phyloP scores from a whole-genome alignment of 768 basidiomycete genomes.

The Pleurotus citrinopileatus region DNA sequence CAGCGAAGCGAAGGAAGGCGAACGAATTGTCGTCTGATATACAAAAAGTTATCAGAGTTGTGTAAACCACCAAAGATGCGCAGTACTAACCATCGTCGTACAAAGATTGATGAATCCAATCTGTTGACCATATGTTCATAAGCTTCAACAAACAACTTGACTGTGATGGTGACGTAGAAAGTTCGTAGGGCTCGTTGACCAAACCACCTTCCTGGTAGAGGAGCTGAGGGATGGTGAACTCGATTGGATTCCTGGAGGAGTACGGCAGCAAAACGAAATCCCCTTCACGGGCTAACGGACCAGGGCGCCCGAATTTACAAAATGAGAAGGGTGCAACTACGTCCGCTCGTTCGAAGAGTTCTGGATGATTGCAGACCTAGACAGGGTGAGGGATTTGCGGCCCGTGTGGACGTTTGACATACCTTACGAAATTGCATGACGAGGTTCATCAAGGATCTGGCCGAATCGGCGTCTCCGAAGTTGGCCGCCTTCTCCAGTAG shows the following conservation, averaged over 20 bases:
- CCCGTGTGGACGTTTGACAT: constrained; percentile 7
- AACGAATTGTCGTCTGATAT: constrained; percentile 52
- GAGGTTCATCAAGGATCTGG: constrained; percentile 95
- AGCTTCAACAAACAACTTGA: constrained; percentile 59
- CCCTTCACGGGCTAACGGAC: constrained; percentile 83
- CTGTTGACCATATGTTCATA: constrained; percentile 89
- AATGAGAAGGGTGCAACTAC: constrained; percentile 93
- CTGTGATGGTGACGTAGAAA: constrained; percentile 43
- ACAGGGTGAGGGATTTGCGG: background rate
- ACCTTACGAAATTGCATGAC: constrained; percentile 99
- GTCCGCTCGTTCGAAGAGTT: constrained; percentile 96
- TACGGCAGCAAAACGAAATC: constrained; percentile 81
- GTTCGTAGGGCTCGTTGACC: constrained; percentile 57
- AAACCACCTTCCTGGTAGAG: constrained; percentile 79
- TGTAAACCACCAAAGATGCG: background rate
- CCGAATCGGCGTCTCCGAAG: constrained; percentile 87
- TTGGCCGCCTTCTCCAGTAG: constrained; percentile 91
- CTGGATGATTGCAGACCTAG: constrained; percentile 97
- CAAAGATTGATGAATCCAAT: constrained; percentile 73
- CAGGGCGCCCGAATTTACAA: constrained; percentile 75
- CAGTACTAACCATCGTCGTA: constrained; percentile 54
- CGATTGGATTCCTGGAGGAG: constrained; percentile 85
- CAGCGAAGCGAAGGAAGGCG: constrained; percentile 74
- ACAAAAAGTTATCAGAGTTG: constrained; percentile 4
- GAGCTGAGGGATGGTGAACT: constrained; percentile 69